Conservation (phyloP, 2,329 filamentous ascomycete species). For the Lachnellula hyalina region DNA sequence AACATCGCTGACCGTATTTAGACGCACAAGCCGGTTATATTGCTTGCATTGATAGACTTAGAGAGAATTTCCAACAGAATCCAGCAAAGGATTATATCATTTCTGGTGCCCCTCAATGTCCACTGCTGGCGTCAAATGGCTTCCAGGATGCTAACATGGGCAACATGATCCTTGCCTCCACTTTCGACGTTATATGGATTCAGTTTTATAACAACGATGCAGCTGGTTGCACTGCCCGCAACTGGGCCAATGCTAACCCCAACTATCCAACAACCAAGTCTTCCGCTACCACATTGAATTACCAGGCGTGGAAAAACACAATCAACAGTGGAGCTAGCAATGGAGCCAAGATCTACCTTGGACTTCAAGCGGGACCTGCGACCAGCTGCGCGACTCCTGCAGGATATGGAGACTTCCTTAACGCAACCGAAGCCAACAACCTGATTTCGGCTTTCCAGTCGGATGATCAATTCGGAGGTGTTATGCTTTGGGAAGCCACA, state of each 20-base stretch:
- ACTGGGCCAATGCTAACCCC: slow-evolving; percentile 18
- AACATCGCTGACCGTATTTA: slow-evolving; percentile 11
- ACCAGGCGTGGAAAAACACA: slow-evolving; percentile 20
- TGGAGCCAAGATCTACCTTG: slow-evolving; percentile 28
- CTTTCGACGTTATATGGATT: slow-evolving; percentile 31
- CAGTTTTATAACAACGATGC: slow-evolving; percentile 31
- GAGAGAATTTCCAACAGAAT: slow-evolving; percentile 19
- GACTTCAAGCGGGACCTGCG: slow-evolving; percentile 21
- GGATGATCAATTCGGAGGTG: slow-evolving; percentile 27
- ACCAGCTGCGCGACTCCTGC: slow-evolving; percentile 1
- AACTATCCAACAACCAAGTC: slow-evolving; percentile 4
- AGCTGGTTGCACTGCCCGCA: slow-evolving; percentile 24
- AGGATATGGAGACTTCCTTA: slow-evolving; percentile 18
- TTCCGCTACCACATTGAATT: slow-evolving; percentile 18
- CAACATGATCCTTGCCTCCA: slow-evolving; percentile 19
- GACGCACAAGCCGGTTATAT: slow-evolving; percentile 27
- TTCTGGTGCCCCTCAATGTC: slow-evolving; percentile 30
- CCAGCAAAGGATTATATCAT: slow-evolving; percentile 28
- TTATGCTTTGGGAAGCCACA: slow-evolving; percentile 32
- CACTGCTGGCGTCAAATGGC: slow-evolving; percentile 10
- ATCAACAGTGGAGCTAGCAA: slow-evolving; percentile 19
- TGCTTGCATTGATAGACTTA: slow-evolving; percentile 26
- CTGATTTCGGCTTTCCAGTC: slow-evolving; percentile 21
- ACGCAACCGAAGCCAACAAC: slow-evolving; percentile 18
- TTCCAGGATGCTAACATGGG: slow-evolving; percentile 27